Percentiles rank a stretch among this genome's conserved stretches.
phyloP scores from a whole-genome alignment of 1,284 basidiomycete genomes.

The Ustilago lituana region DNA sequence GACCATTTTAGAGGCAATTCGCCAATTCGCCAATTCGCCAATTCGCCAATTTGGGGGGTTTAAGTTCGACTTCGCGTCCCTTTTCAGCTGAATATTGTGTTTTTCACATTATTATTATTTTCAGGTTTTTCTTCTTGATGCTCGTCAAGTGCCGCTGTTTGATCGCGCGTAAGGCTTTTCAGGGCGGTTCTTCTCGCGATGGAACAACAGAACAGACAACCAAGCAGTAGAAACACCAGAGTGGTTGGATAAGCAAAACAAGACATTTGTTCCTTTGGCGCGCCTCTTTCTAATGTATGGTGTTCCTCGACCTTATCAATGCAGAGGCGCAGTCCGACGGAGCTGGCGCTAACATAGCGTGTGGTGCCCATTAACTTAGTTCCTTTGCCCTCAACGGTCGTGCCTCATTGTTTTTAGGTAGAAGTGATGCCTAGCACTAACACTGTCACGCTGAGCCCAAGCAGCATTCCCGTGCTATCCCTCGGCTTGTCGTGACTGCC shows the following conservation, averaged over 20 bases:
- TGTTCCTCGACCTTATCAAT: neutral
- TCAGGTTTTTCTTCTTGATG: neutral
- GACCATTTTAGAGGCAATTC: no score
- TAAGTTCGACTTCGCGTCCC: conserved; percentile 1
- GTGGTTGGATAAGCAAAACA: conserved; percentile 10
- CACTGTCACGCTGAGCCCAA: no score
- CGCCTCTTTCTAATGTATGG: neutral
- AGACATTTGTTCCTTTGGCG: conserved; percentile 10
- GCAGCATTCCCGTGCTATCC: no score
- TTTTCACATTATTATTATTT: conserved; percentile 4
- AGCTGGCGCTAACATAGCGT: conserved; percentile 7
- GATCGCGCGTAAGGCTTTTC: no score
- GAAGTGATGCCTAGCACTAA: no score
- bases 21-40: no score
- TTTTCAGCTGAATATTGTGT: conserved; percentile 1
- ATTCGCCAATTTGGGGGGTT: conserved; percentile 6
- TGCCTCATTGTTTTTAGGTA: no score
- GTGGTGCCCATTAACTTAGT: no score
- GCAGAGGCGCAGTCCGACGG: conserved; percentile 3
- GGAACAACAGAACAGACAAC: no score
- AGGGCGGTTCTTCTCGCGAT: neutral
- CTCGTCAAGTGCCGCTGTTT: conserved; percentile 13
- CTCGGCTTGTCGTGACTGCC: no score
- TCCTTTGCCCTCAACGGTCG: no score
- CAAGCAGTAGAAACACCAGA: no score